Evolutionary conservation across 2,329 filamentous ascomycete genomes (phyloP).

Genomic region (Botryotinia globosa): DNA sequence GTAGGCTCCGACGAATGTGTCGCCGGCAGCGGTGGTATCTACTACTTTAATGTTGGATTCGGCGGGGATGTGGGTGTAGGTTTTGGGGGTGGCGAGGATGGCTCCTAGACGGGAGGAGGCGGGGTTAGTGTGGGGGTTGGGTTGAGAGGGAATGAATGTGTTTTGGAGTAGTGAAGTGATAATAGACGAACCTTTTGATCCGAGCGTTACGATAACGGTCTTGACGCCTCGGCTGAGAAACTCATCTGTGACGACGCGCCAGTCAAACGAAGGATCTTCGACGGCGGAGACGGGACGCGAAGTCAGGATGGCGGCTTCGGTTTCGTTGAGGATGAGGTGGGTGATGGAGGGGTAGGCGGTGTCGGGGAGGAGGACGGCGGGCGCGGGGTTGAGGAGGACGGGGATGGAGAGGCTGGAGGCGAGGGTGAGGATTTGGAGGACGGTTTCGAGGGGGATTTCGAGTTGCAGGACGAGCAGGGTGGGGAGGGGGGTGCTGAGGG

Average conservation of each 20-base stretch:
- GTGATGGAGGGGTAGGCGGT: conserved; percentile 65
- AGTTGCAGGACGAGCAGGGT: conserved; percentile 73
- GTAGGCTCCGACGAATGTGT: conserved; percentile 91
- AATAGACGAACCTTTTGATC: conserved; percentile 59
- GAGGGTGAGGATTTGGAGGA: conserved; percentile 57
- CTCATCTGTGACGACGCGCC: conserved; percentile 47
- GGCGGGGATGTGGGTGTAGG: conserved; percentile 56
- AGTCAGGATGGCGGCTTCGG: conserved; percentile 74
- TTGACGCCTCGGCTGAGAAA: conserved; percentile 70
- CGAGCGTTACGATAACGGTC: conserved; percentile 81
- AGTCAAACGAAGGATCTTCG: conserved; percentile 47
- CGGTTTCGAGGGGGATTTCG: conserved; percentile 68
- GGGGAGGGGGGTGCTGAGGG: conserved; percentile 45
- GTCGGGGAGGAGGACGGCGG: conserved; percentile 65
- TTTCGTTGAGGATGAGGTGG: conserved; percentile 88
- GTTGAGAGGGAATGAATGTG: neutral
- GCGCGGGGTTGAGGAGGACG: conserved; percentile 83
- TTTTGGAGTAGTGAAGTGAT: neutral
- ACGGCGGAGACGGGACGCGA: conserved; percentile 44
- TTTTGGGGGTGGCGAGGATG: conserved; percentile 54
- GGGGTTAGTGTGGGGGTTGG: neutral
- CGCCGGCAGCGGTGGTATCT: conserved; percentile 90
- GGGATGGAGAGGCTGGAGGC: conserved; percentile 50
- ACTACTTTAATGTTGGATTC: conserved; percentile 70
- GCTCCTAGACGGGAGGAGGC: conserved; percentile 43